Evolutionary conservation across 78 protist genomes (phyloP).

Genomic region (Monosiga brevicollis): DNA sequence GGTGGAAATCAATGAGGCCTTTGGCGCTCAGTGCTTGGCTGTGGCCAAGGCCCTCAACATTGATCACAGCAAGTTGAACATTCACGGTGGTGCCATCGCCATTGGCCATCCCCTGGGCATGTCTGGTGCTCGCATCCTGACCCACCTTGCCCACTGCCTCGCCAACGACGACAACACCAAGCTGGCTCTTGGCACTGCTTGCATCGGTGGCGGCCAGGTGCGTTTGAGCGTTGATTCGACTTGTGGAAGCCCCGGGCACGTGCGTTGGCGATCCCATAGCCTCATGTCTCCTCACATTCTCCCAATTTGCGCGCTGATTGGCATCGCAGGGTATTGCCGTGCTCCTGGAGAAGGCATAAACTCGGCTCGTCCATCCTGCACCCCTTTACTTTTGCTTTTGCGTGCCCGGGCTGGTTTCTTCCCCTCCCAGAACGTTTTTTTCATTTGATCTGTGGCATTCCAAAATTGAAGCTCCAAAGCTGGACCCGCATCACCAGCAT

Average conservation of each 20-base stretch:
- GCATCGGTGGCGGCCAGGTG: constrained; percentile 84
- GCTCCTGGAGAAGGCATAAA: constrained; percentile 32
- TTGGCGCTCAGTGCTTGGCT: constrained; percentile 57
- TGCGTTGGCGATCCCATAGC: too few relatives aligned
- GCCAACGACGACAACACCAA: not conserved
- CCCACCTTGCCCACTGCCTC: constrained; percentile 45
- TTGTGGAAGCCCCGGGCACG: too few relatives aligned
- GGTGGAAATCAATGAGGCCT: constrained; percentile 76
- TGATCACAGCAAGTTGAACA: constrained; percentile 28
- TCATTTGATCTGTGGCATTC: not conserved
- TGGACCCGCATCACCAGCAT: too few relatives aligned
- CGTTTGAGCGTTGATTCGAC: too few relatives aligned
- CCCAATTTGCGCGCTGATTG: too few relatives aligned
- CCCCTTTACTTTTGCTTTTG: too few relatives aligned
- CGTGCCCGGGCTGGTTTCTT: not conserved
- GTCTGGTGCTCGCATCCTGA: constrained; percentile 52
- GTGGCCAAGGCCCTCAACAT: constrained; percentile 9
- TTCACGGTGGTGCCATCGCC: constrained; percentile 79
- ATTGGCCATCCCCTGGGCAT: constrained; percentile 83
- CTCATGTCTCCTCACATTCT: too few relatives aligned
- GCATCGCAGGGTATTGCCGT: constrained; percentile 66
- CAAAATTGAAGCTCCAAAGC: too few relatives aligned
- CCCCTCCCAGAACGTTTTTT: not conserved
- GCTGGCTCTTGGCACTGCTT: constrained; percentile 52
- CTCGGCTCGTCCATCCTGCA: too few relatives aligned